Conservation (phyloP, 2,329 filamentous ascomycete species). For the Pseudonectria foliicola region DNA sequence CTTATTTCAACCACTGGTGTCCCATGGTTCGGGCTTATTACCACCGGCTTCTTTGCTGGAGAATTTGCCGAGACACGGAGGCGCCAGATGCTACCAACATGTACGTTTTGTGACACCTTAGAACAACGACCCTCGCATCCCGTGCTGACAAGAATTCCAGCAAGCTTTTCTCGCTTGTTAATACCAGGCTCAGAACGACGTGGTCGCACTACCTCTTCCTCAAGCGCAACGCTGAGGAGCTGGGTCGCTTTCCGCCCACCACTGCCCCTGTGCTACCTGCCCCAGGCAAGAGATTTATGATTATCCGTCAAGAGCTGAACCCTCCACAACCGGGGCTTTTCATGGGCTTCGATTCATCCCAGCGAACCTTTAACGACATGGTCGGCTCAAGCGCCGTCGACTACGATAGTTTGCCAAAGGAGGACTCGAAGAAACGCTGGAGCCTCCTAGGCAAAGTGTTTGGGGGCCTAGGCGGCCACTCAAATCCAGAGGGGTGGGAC, state of each 20-base stretch:
- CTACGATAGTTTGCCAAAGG: constrained; percentile 18
- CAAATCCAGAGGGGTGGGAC: constrained; percentile 21
- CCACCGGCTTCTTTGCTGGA: constrained; percentile 86
- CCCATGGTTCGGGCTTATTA: constrained; percentile 92
- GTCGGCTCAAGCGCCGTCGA: constrained; percentile 19
- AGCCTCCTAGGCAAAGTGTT: constrained; percentile 55
- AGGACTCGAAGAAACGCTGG: constrained; percentile 53
- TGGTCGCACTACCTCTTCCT: constrained; percentile 79
- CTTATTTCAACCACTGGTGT: constrained; percentile 88
- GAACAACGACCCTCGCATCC: constrained; percentile 1
- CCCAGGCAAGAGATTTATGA: constrained; percentile 78
- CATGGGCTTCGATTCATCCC: constrained; percentile 43
- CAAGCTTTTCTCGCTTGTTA: constrained; percentile 61
- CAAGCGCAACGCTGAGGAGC: constrained; percentile 56
- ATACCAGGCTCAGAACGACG: constrained; percentile 59
- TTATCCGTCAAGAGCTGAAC: constrained; percentile 69
- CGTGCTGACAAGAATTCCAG: constrained; percentile 36
- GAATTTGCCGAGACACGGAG: constrained; percentile 70
- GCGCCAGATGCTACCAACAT: constrained; percentile 56
- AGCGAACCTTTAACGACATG: constrained; percentile 21
- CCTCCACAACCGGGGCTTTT: constrained; percentile 40
- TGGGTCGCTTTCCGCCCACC: constrained; percentile 53
- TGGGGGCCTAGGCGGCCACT: constrained; percentile 9
- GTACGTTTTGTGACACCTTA: constrained; percentile 44
- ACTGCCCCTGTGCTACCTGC: constrained; percentile 79